Base-by-base conservation (phyloP, 2,329 filamentous ascomycete genomes). In the Aspergillus latus region DNA sequence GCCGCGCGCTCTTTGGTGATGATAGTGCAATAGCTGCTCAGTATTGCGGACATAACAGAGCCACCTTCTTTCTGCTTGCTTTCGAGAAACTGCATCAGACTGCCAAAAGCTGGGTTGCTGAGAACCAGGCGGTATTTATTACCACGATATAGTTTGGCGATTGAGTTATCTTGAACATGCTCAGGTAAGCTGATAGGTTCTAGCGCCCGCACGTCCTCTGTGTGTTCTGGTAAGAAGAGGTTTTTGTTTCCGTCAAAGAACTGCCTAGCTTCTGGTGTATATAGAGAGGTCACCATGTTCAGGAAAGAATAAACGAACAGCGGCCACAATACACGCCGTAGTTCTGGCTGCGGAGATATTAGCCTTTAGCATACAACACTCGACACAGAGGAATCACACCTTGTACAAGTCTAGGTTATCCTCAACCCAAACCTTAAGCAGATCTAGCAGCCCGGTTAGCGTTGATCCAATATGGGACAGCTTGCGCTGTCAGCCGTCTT, bases 401-500 rank as follows among this genome's bases (percentile, higher is more conserved):
- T 96, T 96, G 82, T 97, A 97, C 29, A 97, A 83, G 62, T 97
- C 93, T 26, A 99, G 81, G 57, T 90, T 92, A 64, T 93, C 92
- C 63, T 97, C 92, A 46, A 96, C 87, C 88, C 92, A 99, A 61
- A 85, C 83, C 62, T 83, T 87, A 42, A 96, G 78, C 43, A 92
- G 76, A 55, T 84, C 83, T 80, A 83, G 11, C 21, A 16, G 28
- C 4, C 28, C 46, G 36, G 32, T 54, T 44, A 54, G 52, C 52
- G 32, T 42, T 21, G 5, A 21, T 40, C 5, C 13, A 3, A 28
- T 5, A 28, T 28, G 11, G 21, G 21, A 29, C 6, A n/a, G 7
- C n/a, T 30, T 2, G 30, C 10, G 21, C 9, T 11, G 29, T 30
- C 10, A 39, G 29, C n/a, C 21, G 46, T 64, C 74, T 65, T 66